phyloP scores from a whole-genome alignment of 768 basidiomycete genomes.

The Botryobasidium botryosum region DNA sequence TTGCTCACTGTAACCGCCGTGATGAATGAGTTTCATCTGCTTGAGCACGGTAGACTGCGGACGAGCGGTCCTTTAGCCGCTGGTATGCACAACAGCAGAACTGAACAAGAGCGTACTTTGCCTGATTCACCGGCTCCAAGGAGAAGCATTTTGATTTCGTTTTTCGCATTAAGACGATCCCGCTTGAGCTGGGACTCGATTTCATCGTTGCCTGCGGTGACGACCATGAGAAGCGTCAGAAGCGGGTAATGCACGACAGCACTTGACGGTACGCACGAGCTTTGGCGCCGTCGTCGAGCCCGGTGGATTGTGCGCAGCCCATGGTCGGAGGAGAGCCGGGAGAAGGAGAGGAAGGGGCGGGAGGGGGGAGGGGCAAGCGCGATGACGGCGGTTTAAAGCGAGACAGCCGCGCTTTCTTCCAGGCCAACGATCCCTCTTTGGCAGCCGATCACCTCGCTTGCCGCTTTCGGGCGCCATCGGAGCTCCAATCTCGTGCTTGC shows the following conservation, averaged over 20 bases:
- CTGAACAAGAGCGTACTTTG: constrained; percentile 36
- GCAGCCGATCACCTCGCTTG: no score
- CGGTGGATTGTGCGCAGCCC: constrained; percentile 17
- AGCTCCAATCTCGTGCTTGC: no score
- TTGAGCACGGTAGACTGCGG: constrained; percentile 74
- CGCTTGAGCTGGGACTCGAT: constrained; percentile 85
- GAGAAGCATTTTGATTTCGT: constrained; percentile 91
- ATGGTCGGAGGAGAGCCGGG: constrained; percentile 7
- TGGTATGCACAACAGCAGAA: background rate
- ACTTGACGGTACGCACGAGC: constrained; percentile 52
- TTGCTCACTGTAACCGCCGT: constrained; percentile 73
- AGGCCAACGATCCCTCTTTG: no score
- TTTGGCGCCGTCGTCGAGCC: constrained; percentile 64
- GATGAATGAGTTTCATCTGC: constrained; percentile 96
- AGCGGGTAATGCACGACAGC: background rate
- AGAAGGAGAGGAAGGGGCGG: background rate
- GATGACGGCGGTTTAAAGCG: no score
- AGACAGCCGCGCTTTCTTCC: no score
- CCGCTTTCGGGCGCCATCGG: no score
- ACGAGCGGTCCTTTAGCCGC: background rate
- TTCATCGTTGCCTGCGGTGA: constrained; percentile 67
- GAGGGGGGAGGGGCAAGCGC: no score
- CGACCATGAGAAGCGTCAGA: background rate
- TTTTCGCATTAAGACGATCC: constrained; percentile 76
- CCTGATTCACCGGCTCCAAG: constrained; percentile 95